phyloP scores from a whole-genome alignment of 2,329 filamentous ascomycete genomes.

The Phialocephala sp. region DNA sequence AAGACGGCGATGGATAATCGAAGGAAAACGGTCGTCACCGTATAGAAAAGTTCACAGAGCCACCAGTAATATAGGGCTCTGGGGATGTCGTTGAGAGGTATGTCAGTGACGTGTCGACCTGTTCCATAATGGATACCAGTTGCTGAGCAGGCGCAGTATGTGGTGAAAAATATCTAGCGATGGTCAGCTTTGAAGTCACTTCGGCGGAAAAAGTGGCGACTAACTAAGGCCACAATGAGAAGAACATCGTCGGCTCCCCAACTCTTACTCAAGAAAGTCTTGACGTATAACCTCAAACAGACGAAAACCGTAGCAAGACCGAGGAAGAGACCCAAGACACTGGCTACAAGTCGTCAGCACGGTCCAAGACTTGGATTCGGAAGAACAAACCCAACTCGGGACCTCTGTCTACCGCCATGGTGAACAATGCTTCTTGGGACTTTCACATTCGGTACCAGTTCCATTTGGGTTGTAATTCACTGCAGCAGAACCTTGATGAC shows the following conservation, averaged over 20 bases:
- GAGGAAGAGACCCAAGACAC: constrained; percentile 31
- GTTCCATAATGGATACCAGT: constrained; percentile 32
- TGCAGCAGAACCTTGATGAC: constrained; percentile 7
- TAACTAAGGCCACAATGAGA: constrained; percentile 32
- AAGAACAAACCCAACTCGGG: constrained; percentile 27
- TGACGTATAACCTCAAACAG: constrained; percentile 34
- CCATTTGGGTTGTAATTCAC: background rate
- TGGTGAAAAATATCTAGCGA: constrained; percentile 31
- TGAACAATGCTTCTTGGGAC: constrained; percentile 2
- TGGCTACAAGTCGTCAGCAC: constrained; percentile 25
- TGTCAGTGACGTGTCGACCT: constrained; percentile 29
- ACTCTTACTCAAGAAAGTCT: constrained; percentile 32
- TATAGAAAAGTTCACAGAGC: constrained; percentile 61
- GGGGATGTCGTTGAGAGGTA: constrained; percentile 26
- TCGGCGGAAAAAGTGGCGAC: background rate
- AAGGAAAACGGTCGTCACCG: constrained; percentile 50
- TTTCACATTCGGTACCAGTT: background rate
- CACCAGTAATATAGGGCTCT: constrained; percentile 49
- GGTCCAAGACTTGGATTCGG: background rate
- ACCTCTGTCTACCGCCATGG: constrained; percentile 26
- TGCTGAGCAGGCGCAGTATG: constrained; percentile 28
- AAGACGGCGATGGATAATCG: constrained; percentile 57
- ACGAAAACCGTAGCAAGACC: constrained; percentile 36
- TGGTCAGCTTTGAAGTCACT: background rate
- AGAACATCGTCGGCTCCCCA: constrained; percentile 38